Evolutionary conservation across 2,329 filamentous ascomycete genomes (phyloP), one percentile per base, ranked within the genome.

Genomic region (Chaetomium strumarium): DNA sequence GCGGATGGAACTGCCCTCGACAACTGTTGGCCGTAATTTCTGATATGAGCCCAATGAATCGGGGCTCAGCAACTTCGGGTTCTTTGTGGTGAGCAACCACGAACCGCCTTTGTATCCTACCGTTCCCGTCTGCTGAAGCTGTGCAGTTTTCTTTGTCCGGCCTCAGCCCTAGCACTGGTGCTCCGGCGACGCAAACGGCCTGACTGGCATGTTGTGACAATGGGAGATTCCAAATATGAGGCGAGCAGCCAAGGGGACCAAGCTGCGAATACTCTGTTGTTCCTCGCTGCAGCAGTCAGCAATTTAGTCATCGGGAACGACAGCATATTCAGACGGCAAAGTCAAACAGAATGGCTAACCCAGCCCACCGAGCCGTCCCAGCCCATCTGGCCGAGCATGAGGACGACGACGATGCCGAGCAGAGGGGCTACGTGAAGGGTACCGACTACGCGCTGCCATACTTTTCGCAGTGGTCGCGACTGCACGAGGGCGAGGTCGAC

Each of bases 371-470:
- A 34, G 20, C 24, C 38, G 31, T 46, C 41, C 49, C 42, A 34
- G 14, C 55, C 2, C 62, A 64, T 42, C 55, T 62, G 20, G 58
- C 51, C 13, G 62, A 65, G 44, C 62, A 65, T 39, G 58, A 60
- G 29, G 52, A 58, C 20, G 62, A 64, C 46, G 42, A 55, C 16
- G 52, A 67, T 33, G 60, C 63, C 33, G 48, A 46, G 4, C 66
- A 68, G 60, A 58, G 55, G 36, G 69, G 70, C 31, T 72, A 71
- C 59, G 54, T 74, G 54, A 62, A 62, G 51, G 67, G 63, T 33
- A 75, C 68, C 29, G 68, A 73, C 57, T 74, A 67, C 58, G 63
- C 70, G 5, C 66, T 68, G 53, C 71, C 72, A 3, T 72, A 75
- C 58, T 62, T 65, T 48, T 73, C 72, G 51, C 62, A 66, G 31